Evolutionary conservation across 2,329 filamentous ascomycete species (phyloP).

Genomic region (Alternaria angustiovoidea): DNA sequence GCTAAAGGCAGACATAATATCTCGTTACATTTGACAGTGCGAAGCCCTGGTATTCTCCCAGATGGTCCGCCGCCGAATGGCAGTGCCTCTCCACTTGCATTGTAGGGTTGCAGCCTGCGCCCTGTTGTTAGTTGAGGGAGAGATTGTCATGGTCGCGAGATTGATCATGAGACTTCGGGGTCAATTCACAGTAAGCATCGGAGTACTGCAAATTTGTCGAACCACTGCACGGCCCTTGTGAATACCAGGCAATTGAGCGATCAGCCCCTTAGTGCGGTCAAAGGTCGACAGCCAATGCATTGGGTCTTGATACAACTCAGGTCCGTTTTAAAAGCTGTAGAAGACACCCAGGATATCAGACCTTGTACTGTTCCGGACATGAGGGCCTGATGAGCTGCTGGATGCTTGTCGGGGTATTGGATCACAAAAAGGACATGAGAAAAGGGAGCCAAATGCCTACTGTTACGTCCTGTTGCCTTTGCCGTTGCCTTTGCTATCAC

Average conservation of each 20-base stretch:
- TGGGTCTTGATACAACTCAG: neutral
- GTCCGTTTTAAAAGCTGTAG: neutral
- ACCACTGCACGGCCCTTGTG: neutral
- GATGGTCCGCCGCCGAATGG: neutral
- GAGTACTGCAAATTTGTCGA: neutral
- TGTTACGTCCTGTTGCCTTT: neutral
- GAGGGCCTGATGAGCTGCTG: neutral
- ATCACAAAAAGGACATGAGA: neutral
- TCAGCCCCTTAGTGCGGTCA: neutral
- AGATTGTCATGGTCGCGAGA: neutral
- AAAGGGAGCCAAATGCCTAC: neutral
- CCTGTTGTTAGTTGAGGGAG: neutral
- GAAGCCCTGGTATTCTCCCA: neutral
- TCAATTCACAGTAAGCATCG: neutral
- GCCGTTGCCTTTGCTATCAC: neutral
- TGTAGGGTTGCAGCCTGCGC: neutral
- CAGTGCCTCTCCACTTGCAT: neutral
- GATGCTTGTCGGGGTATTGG: neutral
- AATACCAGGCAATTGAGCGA: neutral
- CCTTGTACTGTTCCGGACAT: neutral
- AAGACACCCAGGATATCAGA: neutral
- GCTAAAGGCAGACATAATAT: neutral
- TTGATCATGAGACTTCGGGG: neutral
- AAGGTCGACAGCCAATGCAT: neutral
- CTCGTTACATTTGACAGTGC: neutral